phyloP scores from a whole-genome alignment of 495 filamentous ascomycete genomes.

The Trichoderma erinaceum region DNA sequence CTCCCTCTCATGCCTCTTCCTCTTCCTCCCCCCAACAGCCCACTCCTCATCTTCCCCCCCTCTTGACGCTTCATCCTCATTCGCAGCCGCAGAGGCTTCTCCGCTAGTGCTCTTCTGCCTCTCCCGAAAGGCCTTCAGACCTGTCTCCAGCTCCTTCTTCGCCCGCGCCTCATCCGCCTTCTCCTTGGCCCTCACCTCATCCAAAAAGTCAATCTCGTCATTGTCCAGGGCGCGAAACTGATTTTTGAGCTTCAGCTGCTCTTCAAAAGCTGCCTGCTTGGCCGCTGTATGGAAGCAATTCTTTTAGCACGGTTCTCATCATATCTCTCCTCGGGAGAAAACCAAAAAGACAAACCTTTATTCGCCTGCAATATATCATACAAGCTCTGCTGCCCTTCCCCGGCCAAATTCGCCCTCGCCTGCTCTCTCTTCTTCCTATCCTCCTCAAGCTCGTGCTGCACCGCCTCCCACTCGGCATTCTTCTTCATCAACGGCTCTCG shows the following conservation, averaged over 20 bases:
- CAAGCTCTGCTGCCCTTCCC: slow-evolving; percentile 60
- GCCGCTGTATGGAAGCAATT: slow-evolving; percentile 49
- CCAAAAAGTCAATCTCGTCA: slow-evolving; percentile 88
- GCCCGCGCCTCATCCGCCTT: slow-evolving; percentile 65
- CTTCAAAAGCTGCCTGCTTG: slow-evolving; percentile 95
- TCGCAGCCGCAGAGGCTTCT: slow-evolving; percentile 29
- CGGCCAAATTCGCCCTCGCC: slow-evolving; percentile 42
- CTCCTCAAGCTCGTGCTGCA: slow-evolving; percentile 67
- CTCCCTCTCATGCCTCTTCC: slow-evolving; percentile 27
- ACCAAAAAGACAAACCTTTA: slow-evolving; percentile 57
- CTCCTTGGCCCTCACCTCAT: slow-evolving; percentile 64
- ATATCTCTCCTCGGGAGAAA: neutral
- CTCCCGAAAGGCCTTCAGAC: slow-evolving; percentile 62
- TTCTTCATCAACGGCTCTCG: slow-evolving; percentile 52
- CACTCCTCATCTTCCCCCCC: slow-evolving; percentile 25
- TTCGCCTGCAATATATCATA: slow-evolving; percentile 88
- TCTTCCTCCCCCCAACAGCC: slow-evolving; percentile 16
- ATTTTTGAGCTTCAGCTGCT: slow-evolving; percentile 77
- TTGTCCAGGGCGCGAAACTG: slow-evolving; percentile 93
- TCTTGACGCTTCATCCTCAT: slow-evolving; percentile 24
- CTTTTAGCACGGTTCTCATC: neutral
- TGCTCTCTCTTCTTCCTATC: slow-evolving; percentile 51
- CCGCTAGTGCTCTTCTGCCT: slow-evolving; percentile 54
- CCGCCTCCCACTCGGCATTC: slow-evolving; percentile 57
- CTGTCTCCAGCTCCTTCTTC: slow-evolving; percentile 67